These are phyloP conservation scores for Peronospora belbahrii DNA, from an alignment of 352 stramenopile genomes.

Conservation along the genomic window DNA sequence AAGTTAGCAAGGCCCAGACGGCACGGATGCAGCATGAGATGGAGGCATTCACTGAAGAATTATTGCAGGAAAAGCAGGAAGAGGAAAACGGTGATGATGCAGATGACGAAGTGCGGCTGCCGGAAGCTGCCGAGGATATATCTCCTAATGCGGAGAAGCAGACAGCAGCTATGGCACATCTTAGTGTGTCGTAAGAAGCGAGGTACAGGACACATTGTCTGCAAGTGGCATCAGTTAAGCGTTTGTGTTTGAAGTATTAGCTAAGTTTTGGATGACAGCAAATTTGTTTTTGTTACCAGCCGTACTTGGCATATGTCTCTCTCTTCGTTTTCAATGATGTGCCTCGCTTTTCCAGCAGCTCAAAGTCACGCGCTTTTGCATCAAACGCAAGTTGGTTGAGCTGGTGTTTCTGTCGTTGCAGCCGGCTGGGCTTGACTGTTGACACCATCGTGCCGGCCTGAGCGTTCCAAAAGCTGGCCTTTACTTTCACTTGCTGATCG, in stretches of 20 bases:
- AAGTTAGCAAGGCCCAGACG: conserved; percentile 49
- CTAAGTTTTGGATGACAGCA: conserved; percentile 4
- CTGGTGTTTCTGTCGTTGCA: conserved; percentile 76
- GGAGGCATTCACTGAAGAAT: conserved; percentile 57
- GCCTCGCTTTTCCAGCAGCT: conserved; percentile 61
- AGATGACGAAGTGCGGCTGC: conserved; percentile 5
- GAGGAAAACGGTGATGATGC: conserved; percentile 16
- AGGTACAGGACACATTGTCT: background rate
- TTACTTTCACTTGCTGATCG: conserved; percentile 43
- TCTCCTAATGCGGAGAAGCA: conserved; percentile 21
- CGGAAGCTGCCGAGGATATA: conserved; percentile 4
- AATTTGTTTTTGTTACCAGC: conserved; percentile 35
- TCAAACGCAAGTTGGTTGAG: conserved; percentile 80
- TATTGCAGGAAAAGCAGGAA: conserved; percentile 41
- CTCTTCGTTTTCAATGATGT: conserved; percentile 60
- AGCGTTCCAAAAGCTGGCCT: conserved; percentile 69
- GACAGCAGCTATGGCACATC: conserved; percentile 19
- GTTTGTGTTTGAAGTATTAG: background rate
- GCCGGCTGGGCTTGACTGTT: conserved; percentile 53
- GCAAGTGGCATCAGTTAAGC: conserved; percentile 1
- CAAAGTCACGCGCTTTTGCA: conserved; percentile 61
- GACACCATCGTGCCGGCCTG: conserved; percentile 41
- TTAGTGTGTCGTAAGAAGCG: conserved; percentile 18
- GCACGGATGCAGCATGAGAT: conserved; percentile 46
- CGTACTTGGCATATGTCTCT: conserved; percentile 78